phyloP scores from a whole-genome alignment of 352 stramenopile genomes.

The Aphanomyces astaci region DNA sequence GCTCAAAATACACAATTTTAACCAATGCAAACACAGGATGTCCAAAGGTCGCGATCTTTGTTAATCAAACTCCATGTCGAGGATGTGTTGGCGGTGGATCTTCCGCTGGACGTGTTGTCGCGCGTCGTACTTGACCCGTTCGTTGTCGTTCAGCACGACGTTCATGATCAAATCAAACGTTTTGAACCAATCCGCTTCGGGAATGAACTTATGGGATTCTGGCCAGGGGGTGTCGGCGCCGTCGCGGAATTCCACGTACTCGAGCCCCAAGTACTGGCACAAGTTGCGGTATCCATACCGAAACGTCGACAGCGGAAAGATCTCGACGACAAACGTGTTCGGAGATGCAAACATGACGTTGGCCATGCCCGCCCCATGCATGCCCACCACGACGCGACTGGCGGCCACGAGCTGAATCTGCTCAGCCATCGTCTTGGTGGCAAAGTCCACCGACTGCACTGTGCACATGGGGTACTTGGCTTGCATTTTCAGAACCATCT shows the following conservation, averaged over 20 bases:
- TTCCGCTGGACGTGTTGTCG: background rate
- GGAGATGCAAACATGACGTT: conserved; percentile 47
- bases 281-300: conserved; percentile 73
- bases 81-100: conserved; percentile 15
- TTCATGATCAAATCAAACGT: conserved; percentile 22
- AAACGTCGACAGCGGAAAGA: conserved; percentile 46
- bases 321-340: conserved; percentile 47
- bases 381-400: conserved; percentile 72
- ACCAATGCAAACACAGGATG: conserved; percentile 1
- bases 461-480: conserved; percentile 26
- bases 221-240: conserved; percentile 26
- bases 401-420: conserved; percentile 57
- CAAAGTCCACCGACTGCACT: conserved; percentile 53
- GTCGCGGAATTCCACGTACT: conserved; percentile 44
- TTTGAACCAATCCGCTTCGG: conserved; percentile 2
- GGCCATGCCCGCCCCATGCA: conserved; percentile 73
- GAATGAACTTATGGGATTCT: conserved; percentile 3
- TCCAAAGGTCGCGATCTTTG: background rate
- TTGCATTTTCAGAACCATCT: conserved; percentile 38
- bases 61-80: background rate
- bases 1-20: conserved; percentile 6
- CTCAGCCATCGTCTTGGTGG: conserved; percentile 39
- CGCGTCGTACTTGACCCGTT: background rate
- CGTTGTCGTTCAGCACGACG: conserved; percentile 3
- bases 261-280: conserved; percentile 59